A percentile compares a stretch with the other conserved stretches of the same genome.
These are phyloP conservation scores for Trichoderma orchidacearum DNA, from an alignment of 495 filamentous ascomycete species.

Conservation along the genomic window DNA sequence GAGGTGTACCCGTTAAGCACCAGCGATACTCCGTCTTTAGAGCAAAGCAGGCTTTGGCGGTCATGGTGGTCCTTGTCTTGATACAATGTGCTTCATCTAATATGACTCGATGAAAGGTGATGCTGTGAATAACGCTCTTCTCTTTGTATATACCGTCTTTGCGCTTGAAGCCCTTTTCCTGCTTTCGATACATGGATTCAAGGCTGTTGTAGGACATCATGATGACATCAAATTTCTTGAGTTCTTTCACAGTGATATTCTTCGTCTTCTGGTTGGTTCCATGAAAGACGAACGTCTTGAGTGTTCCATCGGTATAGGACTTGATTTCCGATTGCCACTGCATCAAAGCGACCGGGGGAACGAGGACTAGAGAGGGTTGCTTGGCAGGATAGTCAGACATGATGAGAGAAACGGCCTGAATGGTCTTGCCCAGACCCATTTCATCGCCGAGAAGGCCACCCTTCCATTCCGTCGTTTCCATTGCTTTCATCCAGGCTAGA, in stretches of 20 bases:
- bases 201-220: constrained; percentile 94
- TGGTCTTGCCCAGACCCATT: constrained; percentile 98
- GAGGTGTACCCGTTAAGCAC: constrained; percentile 88
- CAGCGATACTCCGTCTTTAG: constrained; percentile 77
- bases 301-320: constrained; percentile 76
- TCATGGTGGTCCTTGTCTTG: constrained; percentile 77
- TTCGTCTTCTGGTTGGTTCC: constrained; percentile 75
- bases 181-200: constrained; percentile 82
- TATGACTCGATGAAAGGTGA: constrained; percentile 80
- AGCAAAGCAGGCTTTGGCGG: constrained; percentile 88
- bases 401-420: constrained; percentile 89
- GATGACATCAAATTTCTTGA: constrained; percentile 78
- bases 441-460: constrained; percentile 89
- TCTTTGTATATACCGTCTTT: constrained; percentile 57
- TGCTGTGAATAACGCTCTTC: constrained; percentile 74
- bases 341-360: constrained; percentile 91
- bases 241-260: constrained; percentile 51
- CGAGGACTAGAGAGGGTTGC: constrained; percentile 72
- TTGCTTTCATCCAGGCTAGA: constrained; percentile 80
- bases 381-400: constrained; percentile 91
- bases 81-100: constrained; percentile 96
- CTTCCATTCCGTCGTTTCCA: constrained; percentile 73
- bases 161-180: constrained; percentile 80
- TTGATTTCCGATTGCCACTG: constrained; percentile 93
- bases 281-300: constrained; percentile 83